Conservation (phyloP, 495 filamentous ascomycete species). For the Penicillium macrosclerotiorum region DNA sequence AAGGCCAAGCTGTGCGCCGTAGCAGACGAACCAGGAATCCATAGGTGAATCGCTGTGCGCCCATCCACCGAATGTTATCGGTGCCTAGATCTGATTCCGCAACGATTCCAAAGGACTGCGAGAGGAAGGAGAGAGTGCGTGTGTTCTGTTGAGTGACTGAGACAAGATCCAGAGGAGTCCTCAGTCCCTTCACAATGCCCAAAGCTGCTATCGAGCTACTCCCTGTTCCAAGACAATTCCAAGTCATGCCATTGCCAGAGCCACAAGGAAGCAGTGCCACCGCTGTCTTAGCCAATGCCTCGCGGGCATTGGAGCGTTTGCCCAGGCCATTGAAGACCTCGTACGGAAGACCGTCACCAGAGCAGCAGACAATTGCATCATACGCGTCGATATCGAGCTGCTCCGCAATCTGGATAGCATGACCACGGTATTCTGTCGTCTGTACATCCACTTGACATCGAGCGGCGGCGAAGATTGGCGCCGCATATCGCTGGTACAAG, state of each 20-base stretch:
- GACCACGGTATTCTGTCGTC: constrained; percentile 66
- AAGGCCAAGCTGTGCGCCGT: constrained; percentile 75
- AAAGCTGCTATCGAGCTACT: constrained; percentile 74
- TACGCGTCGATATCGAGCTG: constrained; percentile 74
- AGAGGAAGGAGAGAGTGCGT: constrained; percentile 81
- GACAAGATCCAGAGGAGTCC: constrained; percentile 77
- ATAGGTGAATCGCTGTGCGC: constrained; percentile 75
- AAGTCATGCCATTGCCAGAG: constrained; percentile 89
- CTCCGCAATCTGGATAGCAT: constrained; percentile 76
- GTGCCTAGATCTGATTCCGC: constrained; percentile 88
- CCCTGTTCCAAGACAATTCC: constrained; percentile 81
- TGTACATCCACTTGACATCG: constrained; percentile 74
- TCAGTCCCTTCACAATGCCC: constrained; percentile 78
- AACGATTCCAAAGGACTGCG: constrained; percentile 85
- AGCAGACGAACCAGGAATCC: constrained; percentile 75
- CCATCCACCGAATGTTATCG: constrained; percentile 91
- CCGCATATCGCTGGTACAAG: constrained; percentile 71
- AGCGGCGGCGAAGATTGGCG: constrained; percentile 81
- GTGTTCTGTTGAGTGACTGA: constrained; percentile 78
- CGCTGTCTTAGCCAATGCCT: constrained; percentile 74
- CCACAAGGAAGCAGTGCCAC: constrained; percentile 90
- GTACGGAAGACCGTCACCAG: constrained; percentile 87
- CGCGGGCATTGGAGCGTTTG: constrained; percentile 68
- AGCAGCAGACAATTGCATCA: constrained; percentile 85
- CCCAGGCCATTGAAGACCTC: constrained; percentile 94